These are phyloP conservation scores for Phytophthora gonapodyides DNA, from an alignment of 352 stramenopile genomes.

Conservation along the genomic window DNA sequence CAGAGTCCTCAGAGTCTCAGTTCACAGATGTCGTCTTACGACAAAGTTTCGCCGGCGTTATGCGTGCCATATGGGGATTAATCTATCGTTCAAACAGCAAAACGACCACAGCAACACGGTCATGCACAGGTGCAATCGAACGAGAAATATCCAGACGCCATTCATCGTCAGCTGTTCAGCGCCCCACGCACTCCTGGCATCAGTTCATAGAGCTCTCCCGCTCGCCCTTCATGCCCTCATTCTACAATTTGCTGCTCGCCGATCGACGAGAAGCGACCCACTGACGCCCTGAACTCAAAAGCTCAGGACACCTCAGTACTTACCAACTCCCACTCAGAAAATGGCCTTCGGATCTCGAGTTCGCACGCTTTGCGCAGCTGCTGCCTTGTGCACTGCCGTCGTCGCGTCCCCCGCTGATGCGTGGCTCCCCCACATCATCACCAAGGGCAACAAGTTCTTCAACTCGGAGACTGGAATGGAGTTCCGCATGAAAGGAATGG, in stretches of 20 bases:
- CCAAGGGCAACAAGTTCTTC: slow-evolving; percentile 89
- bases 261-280: slow-evolving; percentile 21
- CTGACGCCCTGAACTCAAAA: slow-evolving; percentile 11
- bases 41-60: slow-evolving; percentile 8
- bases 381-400: slow-evolving; percentile 22
- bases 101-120: slow-evolving; percentile 3
- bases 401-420: slow-evolving; percentile 29
- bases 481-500: slow-evolving; percentile 77
- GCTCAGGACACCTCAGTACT: slow-evolving; percentile 26
- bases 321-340: background rate
- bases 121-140: slow-evolving; percentile 8
- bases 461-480: slow-evolving; percentile 63
- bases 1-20: slow-evolving; percentile 15
- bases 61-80: slow-evolving; percentile 22
- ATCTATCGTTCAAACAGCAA: slow-evolving; percentile 31
- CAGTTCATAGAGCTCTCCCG: slow-evolving; percentile 25
- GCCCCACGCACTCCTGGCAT: slow-evolving; percentile 12
- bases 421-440: slow-evolving; percentile 55
- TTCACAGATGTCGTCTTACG: slow-evolving; percentile 19
- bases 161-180: background rate
- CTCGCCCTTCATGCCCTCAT: slow-evolving; percentile 14
- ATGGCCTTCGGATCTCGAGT: slow-evolving; percentile 32
- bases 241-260: slow-evolving; percentile 36
- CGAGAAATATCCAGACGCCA: slow-evolving; percentile 24
- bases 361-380: slow-evolving; percentile 23